Evolutionary conservation across 441 rosid species (phyloP).

Genomic region (Viola pubescens): DNA sequence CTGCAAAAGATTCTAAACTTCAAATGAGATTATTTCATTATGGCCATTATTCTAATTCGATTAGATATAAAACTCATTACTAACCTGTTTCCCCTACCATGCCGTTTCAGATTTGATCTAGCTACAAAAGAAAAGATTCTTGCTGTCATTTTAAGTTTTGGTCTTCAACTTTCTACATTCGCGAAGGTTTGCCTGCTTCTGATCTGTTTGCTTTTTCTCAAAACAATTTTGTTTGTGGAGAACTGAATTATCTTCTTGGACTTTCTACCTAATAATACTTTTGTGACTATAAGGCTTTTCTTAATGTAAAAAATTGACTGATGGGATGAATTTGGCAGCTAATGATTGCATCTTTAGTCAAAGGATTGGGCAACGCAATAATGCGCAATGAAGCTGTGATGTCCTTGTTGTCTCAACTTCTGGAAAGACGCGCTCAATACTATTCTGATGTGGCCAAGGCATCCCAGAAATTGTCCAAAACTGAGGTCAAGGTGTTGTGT

Average conservation of each 20-base stretch:
- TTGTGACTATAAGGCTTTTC: not conserved
- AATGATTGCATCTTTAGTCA: constrained; percentile 61
- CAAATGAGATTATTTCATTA: not conserved
- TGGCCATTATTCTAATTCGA: not conserved
- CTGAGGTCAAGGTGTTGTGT: constrained; percentile 67
- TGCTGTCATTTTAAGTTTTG: constrained; percentile 47
- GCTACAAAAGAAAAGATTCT: constrained; percentile 63
- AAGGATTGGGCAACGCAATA: constrained; percentile 63
- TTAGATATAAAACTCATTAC: not conserved
- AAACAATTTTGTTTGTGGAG: not conserved
- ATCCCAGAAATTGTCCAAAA: constrained; percentile 44
- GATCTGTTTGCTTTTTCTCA: not conserved
- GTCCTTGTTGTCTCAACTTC: constrained; percentile 51
- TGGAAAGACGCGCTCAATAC: constrained; percentile 51
- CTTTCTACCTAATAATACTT: constrained; percentile 5
- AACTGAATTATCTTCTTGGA: not conserved
- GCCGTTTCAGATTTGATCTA: constrained; percentile 65
- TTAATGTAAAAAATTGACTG: constrained; percentile 9
- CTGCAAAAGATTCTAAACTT: no score
- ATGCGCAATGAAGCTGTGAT: constrained; percentile 52
- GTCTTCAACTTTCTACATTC: constrained; percentile 52
- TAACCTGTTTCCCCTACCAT: not conserved
- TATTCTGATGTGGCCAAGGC: constrained; percentile 37
- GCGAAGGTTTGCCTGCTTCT: constrained; percentile 58
- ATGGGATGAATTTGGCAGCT: constrained; percentile 47